These are phyloP conservation scores for Exophiala alcalophila DNA, from an alignment of 2,329 filamentous ascomycete species.

Conservation along the genomic window DNA sequence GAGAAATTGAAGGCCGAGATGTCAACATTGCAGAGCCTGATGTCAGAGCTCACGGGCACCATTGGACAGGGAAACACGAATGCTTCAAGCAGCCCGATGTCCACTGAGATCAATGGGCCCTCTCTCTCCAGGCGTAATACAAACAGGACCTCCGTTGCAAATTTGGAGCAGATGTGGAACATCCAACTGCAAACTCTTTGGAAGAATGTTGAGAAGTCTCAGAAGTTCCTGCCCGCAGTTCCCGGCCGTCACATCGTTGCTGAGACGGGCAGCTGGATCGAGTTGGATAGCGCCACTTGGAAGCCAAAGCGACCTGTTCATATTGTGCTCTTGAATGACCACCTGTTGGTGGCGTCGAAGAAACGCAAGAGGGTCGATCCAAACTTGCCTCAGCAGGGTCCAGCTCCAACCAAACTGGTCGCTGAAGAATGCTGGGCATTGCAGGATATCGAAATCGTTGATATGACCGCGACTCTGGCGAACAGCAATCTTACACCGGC, in stretches of 20 bases:
- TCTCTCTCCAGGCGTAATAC: constrained; percentile 52
- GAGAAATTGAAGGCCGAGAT: constrained; percentile 97
- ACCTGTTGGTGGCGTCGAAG: constrained; percentile 82
- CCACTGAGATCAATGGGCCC: constrained; percentile 30
- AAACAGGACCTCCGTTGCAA: constrained; percentile 85
- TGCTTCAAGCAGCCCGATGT: constrained; percentile 47
- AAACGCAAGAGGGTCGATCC: constrained; percentile 88
- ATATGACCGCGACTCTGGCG: constrained; percentile 62
- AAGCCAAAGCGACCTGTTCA: constrained; percentile 87
- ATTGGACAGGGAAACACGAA: constrained; percentile 38
- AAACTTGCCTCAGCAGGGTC: constrained; percentile 45
- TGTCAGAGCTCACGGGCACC: constrained; percentile 85
- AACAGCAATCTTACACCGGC: constrained; percentile 40
- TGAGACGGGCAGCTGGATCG: constrained; percentile 90
- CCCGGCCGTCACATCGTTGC: constrained; percentile 90
- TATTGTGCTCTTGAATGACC: constrained; percentile 90
- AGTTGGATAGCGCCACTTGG: constrained; percentile 96
- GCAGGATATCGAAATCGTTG: constrained; percentile 86
- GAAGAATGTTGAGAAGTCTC: constrained; percentile 95
- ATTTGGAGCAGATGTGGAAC: constrained; percentile 66
- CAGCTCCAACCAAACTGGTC: constrained; percentile 68
- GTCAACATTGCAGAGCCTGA: constrained; percentile 81
- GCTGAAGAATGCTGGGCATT: constrained; percentile 94
- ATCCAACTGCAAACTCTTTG: constrained; percentile 75
- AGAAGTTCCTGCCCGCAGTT: constrained; percentile 90